Base-by-base conservation (phyloP, 2,329 filamentous ascomycete species). In the Botryotinia calthae region DNA sequence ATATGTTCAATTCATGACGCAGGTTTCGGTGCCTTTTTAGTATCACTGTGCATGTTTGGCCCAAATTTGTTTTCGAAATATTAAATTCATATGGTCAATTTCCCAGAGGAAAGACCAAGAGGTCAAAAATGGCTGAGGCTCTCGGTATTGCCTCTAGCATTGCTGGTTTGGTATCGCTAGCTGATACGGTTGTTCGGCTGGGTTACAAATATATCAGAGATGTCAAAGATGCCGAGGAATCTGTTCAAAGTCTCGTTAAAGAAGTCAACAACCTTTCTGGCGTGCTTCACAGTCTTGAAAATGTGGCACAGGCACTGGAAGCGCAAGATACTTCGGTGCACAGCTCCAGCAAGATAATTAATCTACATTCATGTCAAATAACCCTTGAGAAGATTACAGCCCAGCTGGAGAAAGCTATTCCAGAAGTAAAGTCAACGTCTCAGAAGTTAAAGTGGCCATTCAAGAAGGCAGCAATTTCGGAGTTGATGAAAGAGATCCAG, bases 401-500 rank as follows among this genome's bases (percentile, higher is more conserved):
- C 0, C 31, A 63, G 12, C 14, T 77, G n/a, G 58, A 75, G 4
- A 72, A 68, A 18, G 66, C 56, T 4, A 46, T 59, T 18, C 74
- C 59, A 0, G 44, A 25, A 28, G 25, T 62, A 5, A 40, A 66
- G 5, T 72, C 63, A 10, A 73, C 18, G 20, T n/a, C 22, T 7
- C 25, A 61, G 20, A 75, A 69, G 20, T 44, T 77, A 0, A 71
- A 62, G 58, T 78, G 73, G 76, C 74, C 74, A 16, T 37, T 78
- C 0, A 74, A 72, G 34, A 72, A 67, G n/a, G 18, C 25, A 56
- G 25, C 42, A 59, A 16, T 44, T 64, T n/a, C 71, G 37, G 28
- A 73, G 71, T 28, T 76, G 9, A 14, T 76, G 1, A 34, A 18
- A 10, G 75, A 77, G 4, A 37, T 77, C 3, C 72, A 76, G 46